phyloP scores from a whole-genome alignment of 2,329 filamentous ascomycete species.

The Sclerotinia minor region DNA sequence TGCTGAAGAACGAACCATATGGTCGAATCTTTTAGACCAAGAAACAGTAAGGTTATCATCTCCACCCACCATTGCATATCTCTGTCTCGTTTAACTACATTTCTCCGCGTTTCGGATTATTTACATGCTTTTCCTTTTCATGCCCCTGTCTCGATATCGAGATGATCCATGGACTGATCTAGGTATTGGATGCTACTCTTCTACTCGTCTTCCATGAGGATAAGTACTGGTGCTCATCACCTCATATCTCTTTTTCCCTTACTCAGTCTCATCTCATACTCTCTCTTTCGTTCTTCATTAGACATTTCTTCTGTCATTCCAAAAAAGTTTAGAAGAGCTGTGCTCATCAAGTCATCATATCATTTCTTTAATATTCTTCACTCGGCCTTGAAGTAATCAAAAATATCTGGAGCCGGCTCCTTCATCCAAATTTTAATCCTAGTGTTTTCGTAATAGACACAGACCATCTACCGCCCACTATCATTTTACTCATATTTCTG shows the following conservation, averaged over 20 bases:
- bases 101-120: constrained; percentile 40
- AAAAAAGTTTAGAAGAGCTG: constrained; percentile 35
- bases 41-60: constrained; percentile 36
- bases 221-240: constrained; percentile 36
- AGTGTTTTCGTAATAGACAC: constrained; percentile 38
- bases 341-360: constrained; percentile 38
- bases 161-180: constrained; percentile 12
- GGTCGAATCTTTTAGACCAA: constrained; percentile 40
- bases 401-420: constrained; percentile 40
- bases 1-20: constrained; percentile 41
- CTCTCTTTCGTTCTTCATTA: constrained; percentile 36
- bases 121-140: constrained; percentile 25
- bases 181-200: constrained; percentile 20
- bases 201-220: constrained; percentile 30
- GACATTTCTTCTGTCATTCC: constrained; percentile 35
- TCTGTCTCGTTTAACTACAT: constrained; percentile 25
- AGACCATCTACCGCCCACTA: constrained; percentile 22
- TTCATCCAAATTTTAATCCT: constrained; percentile 33
- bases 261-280: constrained; percentile 35
- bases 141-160: neutral
- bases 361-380: constrained; percentile 35
- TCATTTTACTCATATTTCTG: constrained; percentile 26
- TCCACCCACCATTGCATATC: constrained; percentile 25
- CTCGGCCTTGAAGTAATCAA: constrained; percentile 29
- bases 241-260: constrained; percentile 26